These are phyloP conservation scores for Herpetomonas samuelpessoai DNA, from an alignment of 208 protist species.

Conservation along the genomic window DNA sequence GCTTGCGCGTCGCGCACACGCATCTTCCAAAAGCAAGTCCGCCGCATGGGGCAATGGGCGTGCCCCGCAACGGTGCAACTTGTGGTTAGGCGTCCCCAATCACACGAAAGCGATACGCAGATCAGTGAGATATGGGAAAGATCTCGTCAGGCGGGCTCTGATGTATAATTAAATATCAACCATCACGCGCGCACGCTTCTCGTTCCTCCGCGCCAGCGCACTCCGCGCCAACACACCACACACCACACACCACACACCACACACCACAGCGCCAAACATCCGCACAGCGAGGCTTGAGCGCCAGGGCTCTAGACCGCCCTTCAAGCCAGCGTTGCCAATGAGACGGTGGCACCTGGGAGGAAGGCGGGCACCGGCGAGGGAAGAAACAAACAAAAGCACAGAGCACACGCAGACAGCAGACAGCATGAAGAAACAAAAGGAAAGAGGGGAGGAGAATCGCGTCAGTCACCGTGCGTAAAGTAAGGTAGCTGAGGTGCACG, in stretches of 20 bases:
- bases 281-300: neutral
- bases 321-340: too few species aligned
- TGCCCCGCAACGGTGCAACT: conserved; percentile 1
- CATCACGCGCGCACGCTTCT: neutral
- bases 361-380: neutral
- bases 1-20: neutral
- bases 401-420: neutral
- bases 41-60: neutral
- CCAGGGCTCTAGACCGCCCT: too few species aligned
- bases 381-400: neutral
- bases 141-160: neutral
- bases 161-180: conserved; percentile 2
- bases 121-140: neutral
- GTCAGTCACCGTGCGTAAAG: neutral
- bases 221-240: too few species aligned
- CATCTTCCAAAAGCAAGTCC: conserved; percentile 1
- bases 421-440: neutral
- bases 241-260: neutral
- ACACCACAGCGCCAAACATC: too few species aligned
- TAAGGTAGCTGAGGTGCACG: conserved; percentile 1
- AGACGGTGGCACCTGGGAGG: neutral
- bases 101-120: neutral
- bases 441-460: neutral
- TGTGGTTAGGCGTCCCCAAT: neutral
- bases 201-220: too few species aligned